Conservation (phyloP, 495 filamentous ascomycete species). For the Physcia stellaris region DNA sequence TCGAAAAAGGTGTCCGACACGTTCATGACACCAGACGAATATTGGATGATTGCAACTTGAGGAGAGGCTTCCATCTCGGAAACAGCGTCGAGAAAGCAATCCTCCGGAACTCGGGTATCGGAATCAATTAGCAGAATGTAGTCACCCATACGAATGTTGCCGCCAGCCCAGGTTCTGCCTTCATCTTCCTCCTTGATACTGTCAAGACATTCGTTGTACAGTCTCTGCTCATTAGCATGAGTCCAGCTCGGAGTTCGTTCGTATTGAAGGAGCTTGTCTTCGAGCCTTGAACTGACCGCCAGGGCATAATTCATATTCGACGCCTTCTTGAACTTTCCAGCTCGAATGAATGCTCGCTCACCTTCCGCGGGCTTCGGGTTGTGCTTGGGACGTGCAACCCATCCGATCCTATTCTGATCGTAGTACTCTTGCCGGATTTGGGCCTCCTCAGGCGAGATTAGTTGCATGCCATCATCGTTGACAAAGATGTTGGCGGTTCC, state of each 20-base stretch:
- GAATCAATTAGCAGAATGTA: constrained; percentile 68
- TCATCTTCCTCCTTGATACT: constrained; percentile 45
- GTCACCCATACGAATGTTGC: constrained; percentile 67
- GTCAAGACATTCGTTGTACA: constrained; percentile 34
- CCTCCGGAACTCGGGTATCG: constrained; percentile 57
- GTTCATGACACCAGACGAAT: constrained; percentile 72
- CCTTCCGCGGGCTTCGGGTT: constrained; percentile 29
- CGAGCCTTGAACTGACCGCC: constrained; percentile 42
- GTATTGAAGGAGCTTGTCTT: constrained; percentile 37
- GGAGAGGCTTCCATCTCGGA: constrained; percentile 71
- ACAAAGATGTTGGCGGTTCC: constrained; percentile 37
- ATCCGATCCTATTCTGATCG: constrained; percentile 48
- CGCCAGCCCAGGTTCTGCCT: constrained; percentile 65
- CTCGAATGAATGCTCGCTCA: constrained; percentile 33
- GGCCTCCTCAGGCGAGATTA: constrained; percentile 37
- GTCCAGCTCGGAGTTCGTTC: constrained; percentile 31
- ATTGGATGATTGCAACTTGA: constrained; percentile 71
- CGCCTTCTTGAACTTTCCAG: constrained; percentile 62
- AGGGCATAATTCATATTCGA: constrained; percentile 63
- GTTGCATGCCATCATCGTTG: constrained; percentile 36
- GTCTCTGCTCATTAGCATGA: constrained; percentile 34
- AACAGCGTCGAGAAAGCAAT: constrained; percentile 64
- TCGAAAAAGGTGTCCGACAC: constrained; percentile 61
- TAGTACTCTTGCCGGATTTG: constrained; percentile 48
- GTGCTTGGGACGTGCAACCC: constrained; percentile 46